Evolutionary conservation across 805 yeast genomes (phyloP).

Genomic region (Candida tibetensis): DNA sequence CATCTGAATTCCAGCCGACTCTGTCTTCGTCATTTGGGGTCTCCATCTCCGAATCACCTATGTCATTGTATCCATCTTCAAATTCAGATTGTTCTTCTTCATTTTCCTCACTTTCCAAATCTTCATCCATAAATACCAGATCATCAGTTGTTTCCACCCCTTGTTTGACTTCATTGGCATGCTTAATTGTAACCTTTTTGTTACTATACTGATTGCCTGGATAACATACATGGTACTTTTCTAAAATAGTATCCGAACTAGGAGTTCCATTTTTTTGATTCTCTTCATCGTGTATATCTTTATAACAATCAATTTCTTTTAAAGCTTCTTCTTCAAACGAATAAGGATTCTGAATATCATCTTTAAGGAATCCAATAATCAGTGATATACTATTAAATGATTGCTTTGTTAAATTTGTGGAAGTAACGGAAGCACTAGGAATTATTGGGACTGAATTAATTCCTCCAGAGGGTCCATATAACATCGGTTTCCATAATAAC

Average conservation of each 20-base stretch:
- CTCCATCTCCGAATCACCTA: constrained; percentile 15
- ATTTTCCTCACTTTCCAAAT: constrained; percentile 8
- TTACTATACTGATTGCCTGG: constrained; percentile 29
- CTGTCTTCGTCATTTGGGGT: constrained; percentile 10
- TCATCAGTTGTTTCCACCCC: not conserved
- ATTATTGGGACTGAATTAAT: constrained; percentile 60
- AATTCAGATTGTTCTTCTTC: constrained; percentile 8
- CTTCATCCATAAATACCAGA: not conserved
- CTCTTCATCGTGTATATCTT: constrained; percentile 8
- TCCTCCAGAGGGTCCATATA: constrained; percentile 86
- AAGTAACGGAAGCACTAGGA: constrained; percentile 1
- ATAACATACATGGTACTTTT: constrained; percentile 29
- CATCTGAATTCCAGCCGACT: constrained; percentile 8
- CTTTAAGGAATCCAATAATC: constrained; percentile 59
- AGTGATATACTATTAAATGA: constrained; percentile 49
- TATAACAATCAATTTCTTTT: constrained; percentile 41
- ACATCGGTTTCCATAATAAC: constrained; percentile 76
- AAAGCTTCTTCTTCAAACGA: constrained; percentile 55
- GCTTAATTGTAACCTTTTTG: constrained; percentile 11
- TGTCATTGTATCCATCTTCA: constrained; percentile 3
- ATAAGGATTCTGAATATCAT: constrained; percentile 64
- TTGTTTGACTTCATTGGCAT: constrained; percentile 8
- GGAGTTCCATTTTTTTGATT: not conserved
- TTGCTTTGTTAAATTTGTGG: constrained; percentile 16
- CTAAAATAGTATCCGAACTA: constrained; percentile 13